Evolutionary conservation across 2,329 filamentous ascomycete genomes (phyloP), one percentile per base, ranked within the genome.

Genomic region (Monosporascus sp.): DNA sequence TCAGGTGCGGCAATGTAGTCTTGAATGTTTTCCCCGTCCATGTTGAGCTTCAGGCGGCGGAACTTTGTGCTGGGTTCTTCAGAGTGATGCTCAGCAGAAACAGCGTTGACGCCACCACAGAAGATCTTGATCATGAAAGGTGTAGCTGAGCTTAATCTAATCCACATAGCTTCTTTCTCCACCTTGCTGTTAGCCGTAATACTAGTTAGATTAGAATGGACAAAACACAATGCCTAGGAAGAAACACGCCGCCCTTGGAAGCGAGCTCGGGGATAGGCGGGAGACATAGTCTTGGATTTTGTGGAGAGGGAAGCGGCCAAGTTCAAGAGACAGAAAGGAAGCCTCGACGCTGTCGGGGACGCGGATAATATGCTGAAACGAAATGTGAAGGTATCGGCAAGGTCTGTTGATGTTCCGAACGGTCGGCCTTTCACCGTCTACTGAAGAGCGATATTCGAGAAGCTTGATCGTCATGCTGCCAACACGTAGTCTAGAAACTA

Each of bases 181-280:
- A 8, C 18, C 5, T 2, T 6, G 8, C 8, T 20, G 14, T 43
- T 24, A 43, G 40, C 4, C 18, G 28, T 17, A 17, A 40, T 2
- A 9, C 18, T 18, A 7, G 9, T 31, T 8, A 3, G 9, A 31
- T 31, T 11, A 5, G 28, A 11, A 11, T 11, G 28, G 28, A 31
- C 9, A 31, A 40, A 8, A 18, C n/a, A 43, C 40, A 63, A 58
- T 77, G 71, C 68, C 80, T 78, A 0, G 75, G 72, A 5, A 79
- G 63, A 57, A 79, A 74, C 0, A 76, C 48, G 1, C 77, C 76
- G 3, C 72, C 72, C 54, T 76, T 76, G 1, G 54, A 58, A 0
- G 55, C 60, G 60, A 78, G 70, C 5, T 62, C 50, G 55, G 11
- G 1, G 70, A 70, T 18, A 80, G 58, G 0, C 59, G 63, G 1